phyloP scores from a whole-genome alignment of 1,139 yeast genomes.

The Candida sp. region DNA sequence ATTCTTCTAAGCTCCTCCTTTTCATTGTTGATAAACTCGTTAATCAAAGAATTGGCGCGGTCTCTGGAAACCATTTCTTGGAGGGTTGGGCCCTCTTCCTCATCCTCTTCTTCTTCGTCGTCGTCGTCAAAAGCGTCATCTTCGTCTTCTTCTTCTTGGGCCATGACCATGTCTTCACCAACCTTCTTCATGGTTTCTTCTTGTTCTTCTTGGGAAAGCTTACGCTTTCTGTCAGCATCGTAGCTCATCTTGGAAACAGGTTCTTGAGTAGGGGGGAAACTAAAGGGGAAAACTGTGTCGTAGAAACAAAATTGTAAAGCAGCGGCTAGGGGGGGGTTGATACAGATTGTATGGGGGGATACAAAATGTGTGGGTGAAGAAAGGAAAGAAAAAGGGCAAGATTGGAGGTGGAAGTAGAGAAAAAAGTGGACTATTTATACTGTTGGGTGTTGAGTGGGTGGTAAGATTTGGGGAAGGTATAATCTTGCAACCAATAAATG shows the following conservation, averaged over 20 bases:
- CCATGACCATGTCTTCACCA: constrained; percentile 11
- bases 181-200: constrained; percentile 11
- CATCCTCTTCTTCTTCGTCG: constrained; percentile 10
- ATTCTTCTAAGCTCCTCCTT: constrained; percentile 14
- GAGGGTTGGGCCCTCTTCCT: constrained; percentile 5
- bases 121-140: constrained; percentile 3
- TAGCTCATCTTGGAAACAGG: constrained; percentile 16
- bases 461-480: not conserved
- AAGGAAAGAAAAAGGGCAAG: not conserved
- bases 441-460: not conserved
- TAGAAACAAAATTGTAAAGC: not conserved
- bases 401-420: not conserved
- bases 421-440: not conserved
- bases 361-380: not conserved
- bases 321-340: not conserved
- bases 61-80: constrained; percentile 15
- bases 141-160: constrained; percentile 6
- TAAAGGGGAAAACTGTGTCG: not conserved
- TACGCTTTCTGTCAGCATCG: constrained; percentile 15
- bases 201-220: constrained; percentile 12
- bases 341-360: not conserved
- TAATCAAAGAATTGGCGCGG: constrained; percentile 14
- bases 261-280: not conserved
- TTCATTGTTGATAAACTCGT: constrained; percentile 14
- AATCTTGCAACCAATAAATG: constrained; percentile 1